Evolutionary conservation across 106 monocot species (phyloP), one percentile per base, ranked within the genome.

Genomic region (Dendrobium huoshanense): DNA sequence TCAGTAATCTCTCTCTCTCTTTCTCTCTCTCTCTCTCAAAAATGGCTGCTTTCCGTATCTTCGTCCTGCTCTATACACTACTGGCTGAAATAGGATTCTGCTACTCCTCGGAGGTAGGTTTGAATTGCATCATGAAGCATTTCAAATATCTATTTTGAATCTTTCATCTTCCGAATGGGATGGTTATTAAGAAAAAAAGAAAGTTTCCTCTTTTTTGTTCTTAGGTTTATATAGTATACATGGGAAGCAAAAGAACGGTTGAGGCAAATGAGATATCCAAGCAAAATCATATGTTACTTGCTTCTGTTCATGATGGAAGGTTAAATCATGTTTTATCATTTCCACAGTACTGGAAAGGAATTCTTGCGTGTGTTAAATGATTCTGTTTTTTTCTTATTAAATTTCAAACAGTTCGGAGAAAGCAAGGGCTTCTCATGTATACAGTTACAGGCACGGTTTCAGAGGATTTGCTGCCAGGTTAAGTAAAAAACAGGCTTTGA

Each of bases 391-490:
- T 5, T 41, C 49, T 80, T 72, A 49, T 11, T 24, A 37, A 37
- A 0, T 48, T 17, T 83, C 76, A 19, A 42, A 59, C 83, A 96
- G 96, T 47, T 49, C 75, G 75, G 88, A 90, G 78, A 84, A 87
- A 40, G 94, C 94, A 41, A 27, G 43, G 72, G 88, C 85, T 59
- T 96, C 93, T 18, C 91, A 93, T 85, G 88, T 96, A 22, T 96
- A 96, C 73, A 93, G 84, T 42, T 96, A 96, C 81, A 83, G 44
- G 43, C 84, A 83, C 79, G 85, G 86, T 31, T 92, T 96, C 84
- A 87, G 90, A 83, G 96, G 96, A 58, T 96, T 96, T 68, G 94
- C 96, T 0, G 96, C 96, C 0, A 96, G 87, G 68, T 84, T 96
- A 72, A 89, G 79, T 10, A 59, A 92, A 83, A 79, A 87, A 42